These are phyloP conservation scores for Leishmania gerbilli DNA, from an alignment of 208 protist species.

Conservation along the genomic window DNA sequence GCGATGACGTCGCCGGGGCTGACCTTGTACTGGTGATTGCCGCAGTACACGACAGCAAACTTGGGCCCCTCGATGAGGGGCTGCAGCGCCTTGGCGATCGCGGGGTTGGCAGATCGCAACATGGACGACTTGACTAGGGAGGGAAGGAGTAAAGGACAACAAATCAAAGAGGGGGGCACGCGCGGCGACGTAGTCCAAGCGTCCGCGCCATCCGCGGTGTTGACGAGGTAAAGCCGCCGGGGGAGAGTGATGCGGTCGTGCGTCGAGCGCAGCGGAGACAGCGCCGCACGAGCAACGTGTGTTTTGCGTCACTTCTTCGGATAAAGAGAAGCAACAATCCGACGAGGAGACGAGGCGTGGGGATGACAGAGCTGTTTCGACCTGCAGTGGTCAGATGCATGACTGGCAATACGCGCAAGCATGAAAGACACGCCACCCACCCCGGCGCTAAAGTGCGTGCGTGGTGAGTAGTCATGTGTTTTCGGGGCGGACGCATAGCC, in stretches of 20 bases:
- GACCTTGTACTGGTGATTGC: slow-evolving; percentile 92
- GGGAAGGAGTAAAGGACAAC: not conserved
- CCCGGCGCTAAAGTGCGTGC: not conserved
- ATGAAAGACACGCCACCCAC: not conserved
- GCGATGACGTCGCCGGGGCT: slow-evolving; percentile 80
- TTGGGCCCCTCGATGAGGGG: slow-evolving; percentile 64
- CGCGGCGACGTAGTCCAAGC: not conserved
- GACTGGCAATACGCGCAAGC: not conserved
- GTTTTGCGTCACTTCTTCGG: no score
- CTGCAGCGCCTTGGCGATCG: slow-evolving; percentile 45
- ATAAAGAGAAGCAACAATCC: not conserved
- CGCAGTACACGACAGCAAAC: slow-evolving; percentile 91
- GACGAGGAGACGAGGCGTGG: not conserved
- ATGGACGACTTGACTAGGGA: slow-evolving; percentile 14
- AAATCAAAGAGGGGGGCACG: no score
- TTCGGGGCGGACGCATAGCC: not conserved
- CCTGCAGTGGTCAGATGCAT: not conserved
- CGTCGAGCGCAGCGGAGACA: not conserved
- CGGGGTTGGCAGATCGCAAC: slow-evolving; percentile 41
- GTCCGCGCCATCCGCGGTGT: not conserved
- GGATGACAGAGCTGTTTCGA: not conserved
- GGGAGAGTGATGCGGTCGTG: not conserved
- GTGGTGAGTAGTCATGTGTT: not conserved
- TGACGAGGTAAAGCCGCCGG: no score
- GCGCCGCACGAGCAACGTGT: not conserved